Evolutionary conservation across 306 rosid genomes (phyloP).

Genomic region (Carpinus viminea): DNA sequence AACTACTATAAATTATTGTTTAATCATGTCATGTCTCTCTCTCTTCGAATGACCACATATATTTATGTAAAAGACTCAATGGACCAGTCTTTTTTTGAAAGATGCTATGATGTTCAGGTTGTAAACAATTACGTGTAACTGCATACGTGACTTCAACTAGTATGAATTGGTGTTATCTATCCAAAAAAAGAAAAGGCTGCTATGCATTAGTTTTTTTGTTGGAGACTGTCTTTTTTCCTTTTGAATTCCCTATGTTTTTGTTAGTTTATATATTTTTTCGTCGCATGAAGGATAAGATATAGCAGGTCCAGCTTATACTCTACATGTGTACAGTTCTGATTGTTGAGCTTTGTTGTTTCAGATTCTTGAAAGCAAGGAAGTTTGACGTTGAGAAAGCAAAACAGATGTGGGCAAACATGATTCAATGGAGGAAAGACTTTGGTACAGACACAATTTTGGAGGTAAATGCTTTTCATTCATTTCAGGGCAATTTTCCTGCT

Average conservation of each 20-base stretch:
- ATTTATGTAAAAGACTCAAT: not conserved
- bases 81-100: not conserved
- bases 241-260: not conserved
- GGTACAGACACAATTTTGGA: slow-evolving; percentile 85
- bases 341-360: slow-evolving; percentile 33
- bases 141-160: not conserved
- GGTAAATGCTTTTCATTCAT: slow-evolving; percentile 33
- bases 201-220: not conserved
- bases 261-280: slow-evolving; percentile 10
- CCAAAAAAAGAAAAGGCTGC: not conserved
- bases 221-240: not conserved
- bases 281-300: slow-evolving; percentile 3
- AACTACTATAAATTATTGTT: not conserved
- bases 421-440: slow-evolving; percentile 88
- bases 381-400: slow-evolving; percentile 87
- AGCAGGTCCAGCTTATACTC: slow-evolving; percentile 11
- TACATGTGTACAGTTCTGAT: slow-evolving; percentile 6
- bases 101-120: not conserved
- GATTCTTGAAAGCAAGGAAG: slow-evolving; percentile 93
- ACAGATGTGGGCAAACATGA: slow-evolving; percentile 90
- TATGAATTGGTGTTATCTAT: not conserved
- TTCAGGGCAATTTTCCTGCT: not conserved
- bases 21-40: not conserved
- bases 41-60: not conserved
- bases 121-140: not conserved